Percentiles rank a stretch among this genome's conserved stretches.
Evolutionary conservation across 345 rosid genomes (phyloP).

Genomic region (Cardamine resedifolia): DNA sequence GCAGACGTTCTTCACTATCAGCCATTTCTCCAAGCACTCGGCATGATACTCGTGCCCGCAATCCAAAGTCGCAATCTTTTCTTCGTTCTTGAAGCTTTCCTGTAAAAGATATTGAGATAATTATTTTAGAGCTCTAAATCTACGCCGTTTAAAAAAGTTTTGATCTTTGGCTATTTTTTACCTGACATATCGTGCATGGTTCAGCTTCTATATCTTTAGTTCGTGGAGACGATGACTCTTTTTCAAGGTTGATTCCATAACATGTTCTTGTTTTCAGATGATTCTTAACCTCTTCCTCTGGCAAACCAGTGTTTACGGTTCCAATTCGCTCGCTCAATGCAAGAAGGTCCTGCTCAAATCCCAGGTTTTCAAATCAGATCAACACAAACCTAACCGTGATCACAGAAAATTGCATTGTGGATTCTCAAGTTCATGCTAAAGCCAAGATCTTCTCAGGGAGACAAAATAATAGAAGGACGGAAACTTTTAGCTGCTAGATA

Average conservation of each 20-base stretch:
- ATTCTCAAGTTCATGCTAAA: background rate
- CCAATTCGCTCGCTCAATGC: slow-evolving; percentile 84
- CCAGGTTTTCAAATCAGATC: slow-evolving; percentile 3
- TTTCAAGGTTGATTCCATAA: slow-evolving; percentile 56
- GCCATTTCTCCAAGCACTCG: slow-evolving; percentile 88
- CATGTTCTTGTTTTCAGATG: slow-evolving; percentile 62
- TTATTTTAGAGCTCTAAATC: background rate
- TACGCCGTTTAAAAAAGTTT: slow-evolving; percentile 2
- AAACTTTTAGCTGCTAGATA: background rate
- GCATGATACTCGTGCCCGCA: slow-evolving; percentile 94
- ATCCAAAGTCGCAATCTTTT: slow-evolving; percentile 66
- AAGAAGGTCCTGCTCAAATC: slow-evolving; percentile 72
- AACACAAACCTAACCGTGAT: slow-evolving; percentile 13
- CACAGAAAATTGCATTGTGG: slow-evolving; percentile 7
- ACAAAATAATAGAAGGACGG: background rate
- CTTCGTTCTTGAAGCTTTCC: slow-evolving; percentile 65
- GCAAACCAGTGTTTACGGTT: slow-evolving; percentile 75
- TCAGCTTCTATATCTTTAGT: slow-evolving; percentile 59
- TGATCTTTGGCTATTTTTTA: slow-evolving; percentile 29
- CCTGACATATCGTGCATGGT: slow-evolving; percentile 95
- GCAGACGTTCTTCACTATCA: slow-evolving; percentile 78
- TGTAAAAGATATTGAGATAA: slow-evolving; percentile 19
- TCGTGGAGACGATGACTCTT: slow-evolving; percentile 34
- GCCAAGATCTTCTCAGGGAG: background rate
- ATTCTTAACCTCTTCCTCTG: slow-evolving; percentile 60